phyloP scores from a whole-genome alignment of 2,329 filamentous ascomycete species.

The Colletotrichum sublineola region DNA sequence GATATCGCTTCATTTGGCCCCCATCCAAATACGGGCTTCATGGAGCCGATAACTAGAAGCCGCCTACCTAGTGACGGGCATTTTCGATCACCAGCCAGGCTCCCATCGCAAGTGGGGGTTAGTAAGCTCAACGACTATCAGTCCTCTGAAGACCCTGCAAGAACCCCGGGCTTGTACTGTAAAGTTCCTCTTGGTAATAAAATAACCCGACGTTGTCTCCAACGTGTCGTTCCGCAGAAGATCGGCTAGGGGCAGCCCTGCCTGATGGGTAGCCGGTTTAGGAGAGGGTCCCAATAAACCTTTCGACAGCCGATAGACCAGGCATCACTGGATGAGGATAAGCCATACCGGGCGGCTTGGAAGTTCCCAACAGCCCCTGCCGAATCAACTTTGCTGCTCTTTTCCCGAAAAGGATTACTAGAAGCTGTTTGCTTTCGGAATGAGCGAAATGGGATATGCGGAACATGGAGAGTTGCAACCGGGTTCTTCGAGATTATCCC shows the following conservation, averaged over 20 bases:
- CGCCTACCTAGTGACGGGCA: constrained; percentile 35
- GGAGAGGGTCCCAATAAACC: constrained; percentile 26
- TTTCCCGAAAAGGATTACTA: constrained; percentile 39
- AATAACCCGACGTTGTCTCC: constrained; percentile 36
- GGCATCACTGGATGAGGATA: constrained; percentile 35
- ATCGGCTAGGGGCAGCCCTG: constrained; percentile 32
- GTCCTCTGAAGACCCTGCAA: constrained; percentile 21
- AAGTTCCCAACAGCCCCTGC: constrained; percentile 26
- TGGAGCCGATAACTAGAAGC: constrained; percentile 18
- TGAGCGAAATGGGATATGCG: constrained; percentile 43
- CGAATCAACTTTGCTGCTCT: constrained; percentile 30
- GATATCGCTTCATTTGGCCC: constrained; percentile 33
- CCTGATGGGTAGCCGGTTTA: not conserved
- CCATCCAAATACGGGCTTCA: constrained; percentile 29
- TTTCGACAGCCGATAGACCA: constrained; percentile 23
- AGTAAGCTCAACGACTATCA: constrained; percentile 13
- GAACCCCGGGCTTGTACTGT: constrained; percentile 18
- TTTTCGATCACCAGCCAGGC: constrained; percentile 26
- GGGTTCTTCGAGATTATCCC: constrained; percentile 41
- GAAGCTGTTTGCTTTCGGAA: constrained; percentile 39
- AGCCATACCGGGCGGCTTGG: constrained; percentile 19
- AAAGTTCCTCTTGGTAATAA: constrained; percentile 28
- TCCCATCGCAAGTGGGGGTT: constrained; percentile 35
- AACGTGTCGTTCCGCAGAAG: constrained; percentile 25
- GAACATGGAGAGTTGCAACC: constrained; percentile 40